Evolutionary conservation across 371 early-diverging fungal species (phyloP).

Genomic region (Mucor irregularis): DNA sequence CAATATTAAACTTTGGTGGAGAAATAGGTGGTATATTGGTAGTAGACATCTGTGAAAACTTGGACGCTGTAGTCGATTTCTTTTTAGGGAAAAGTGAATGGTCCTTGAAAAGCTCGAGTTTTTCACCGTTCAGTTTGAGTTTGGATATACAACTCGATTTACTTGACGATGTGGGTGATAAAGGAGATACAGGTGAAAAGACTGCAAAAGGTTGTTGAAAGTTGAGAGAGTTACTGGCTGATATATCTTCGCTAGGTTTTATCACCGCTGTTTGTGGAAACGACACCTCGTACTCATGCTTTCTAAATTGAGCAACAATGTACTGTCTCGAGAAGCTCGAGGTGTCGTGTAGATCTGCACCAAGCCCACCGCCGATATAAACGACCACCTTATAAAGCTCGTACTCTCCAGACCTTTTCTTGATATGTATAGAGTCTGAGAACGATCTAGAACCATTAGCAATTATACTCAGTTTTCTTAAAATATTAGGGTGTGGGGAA

Average conservation of each 20-base stretch:
- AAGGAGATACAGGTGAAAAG: slow-evolving; percentile 16
- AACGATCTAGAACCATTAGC: slow-evolving; percentile 44
- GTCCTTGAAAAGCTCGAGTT: too few relatives aligned
- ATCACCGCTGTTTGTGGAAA: neutral
- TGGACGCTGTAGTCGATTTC: neutral
- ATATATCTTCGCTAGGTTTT: neutral
- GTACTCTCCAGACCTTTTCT: slow-evolving; percentile 50
- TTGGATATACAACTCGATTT: too few relatives aligned
- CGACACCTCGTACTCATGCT: slow-evolving; percentile 15
- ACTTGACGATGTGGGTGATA: slow-evolving; percentile 14
- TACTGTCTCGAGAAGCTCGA: slow-evolving; percentile 31
- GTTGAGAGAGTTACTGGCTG: too few relatives aligned
- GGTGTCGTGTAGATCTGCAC: slow-evolving; percentile 47
- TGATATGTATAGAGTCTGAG: slow-evolving; percentile 55
- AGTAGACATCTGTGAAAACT: slow-evolving; percentile 1
- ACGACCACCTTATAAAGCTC: slow-evolving; percentile 49
- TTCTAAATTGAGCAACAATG: slow-evolving; percentile 34
- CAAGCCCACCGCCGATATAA: slow-evolving; percentile 63
- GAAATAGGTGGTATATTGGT: neutral
- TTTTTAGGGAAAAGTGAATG: too few relatives aligned
- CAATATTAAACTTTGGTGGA: slow-evolving; percentile 34
- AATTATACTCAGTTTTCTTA: slow-evolving; percentile 22
- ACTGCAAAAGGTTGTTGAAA: slow-evolving; percentile 11
- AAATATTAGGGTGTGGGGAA: too few relatives aligned
- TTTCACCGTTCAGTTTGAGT: too few relatives aligned